These are phyloP conservation scores for Nothophoma quercina DNA, from an alignment of 2,329 filamentous ascomycete species.

Conservation along the genomic window DNA sequence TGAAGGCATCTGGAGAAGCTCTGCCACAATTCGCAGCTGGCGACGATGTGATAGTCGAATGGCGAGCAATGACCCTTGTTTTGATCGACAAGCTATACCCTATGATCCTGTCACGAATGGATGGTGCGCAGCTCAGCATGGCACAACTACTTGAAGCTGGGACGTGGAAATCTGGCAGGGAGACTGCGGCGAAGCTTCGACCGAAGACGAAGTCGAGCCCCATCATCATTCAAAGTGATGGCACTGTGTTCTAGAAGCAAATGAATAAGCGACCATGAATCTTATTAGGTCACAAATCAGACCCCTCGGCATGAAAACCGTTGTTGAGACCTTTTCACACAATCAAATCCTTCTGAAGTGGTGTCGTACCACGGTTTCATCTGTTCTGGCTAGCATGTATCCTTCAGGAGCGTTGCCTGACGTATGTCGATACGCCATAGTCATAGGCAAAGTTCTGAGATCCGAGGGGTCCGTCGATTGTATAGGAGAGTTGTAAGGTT, in stretches of 20 bases:
- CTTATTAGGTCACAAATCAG: too few species aligned
- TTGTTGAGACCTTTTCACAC: too few species aligned
- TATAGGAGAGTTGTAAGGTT: too few species aligned
- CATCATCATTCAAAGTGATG: slow-evolving; percentile 41
- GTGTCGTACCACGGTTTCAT: too few species aligned
- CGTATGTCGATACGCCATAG: too few species aligned
- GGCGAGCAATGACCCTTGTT: slow-evolving; percentile 75
- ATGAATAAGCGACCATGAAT: too few species aligned
- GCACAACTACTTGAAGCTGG: slow-evolving; percentile 92
- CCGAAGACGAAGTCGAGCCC: slow-evolving; percentile 39
- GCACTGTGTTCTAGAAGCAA: slow-evolving; percentile 33
- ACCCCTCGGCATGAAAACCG: too few species aligned
- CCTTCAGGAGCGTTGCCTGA: too few species aligned
- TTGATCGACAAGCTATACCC: slow-evolving; percentile 73
- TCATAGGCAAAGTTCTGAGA: too few species aligned
- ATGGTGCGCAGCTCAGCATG: slow-evolving; percentile 73
- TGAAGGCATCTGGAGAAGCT: slow-evolving; percentile 71
- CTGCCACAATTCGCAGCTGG: slow-evolving; percentile 74
- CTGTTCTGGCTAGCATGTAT: too few species aligned
- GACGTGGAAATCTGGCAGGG: slow-evolving; percentile 76
- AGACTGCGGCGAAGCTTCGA: slow-evolving; percentile 32
- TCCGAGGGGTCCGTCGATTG: too few species aligned
- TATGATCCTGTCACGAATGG: slow-evolving; percentile 73
- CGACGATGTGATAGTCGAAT: slow-evolving; percentile 80
- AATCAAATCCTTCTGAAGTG: too few species aligned